Percentiles rank a stretch among this genome's conserved stretches.
Evolutionary conservation across 2,329 filamentous ascomycete species (phyloP).

Genomic region (Paecilomyces dactylethromorphus): DNA sequence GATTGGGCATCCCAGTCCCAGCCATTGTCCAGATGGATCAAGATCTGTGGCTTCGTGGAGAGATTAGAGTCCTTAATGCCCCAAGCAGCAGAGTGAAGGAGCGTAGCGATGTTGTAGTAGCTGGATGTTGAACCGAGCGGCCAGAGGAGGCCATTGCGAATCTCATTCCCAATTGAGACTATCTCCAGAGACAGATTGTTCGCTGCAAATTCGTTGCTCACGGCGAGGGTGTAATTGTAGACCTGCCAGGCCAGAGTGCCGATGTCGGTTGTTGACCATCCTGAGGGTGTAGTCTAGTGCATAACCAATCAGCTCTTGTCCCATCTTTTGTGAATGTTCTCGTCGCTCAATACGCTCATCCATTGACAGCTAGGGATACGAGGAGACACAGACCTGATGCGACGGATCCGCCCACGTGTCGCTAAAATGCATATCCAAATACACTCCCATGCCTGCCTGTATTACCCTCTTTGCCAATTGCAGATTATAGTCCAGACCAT

Average conservation of each 20-base stretch:
- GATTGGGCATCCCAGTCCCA: slow-evolving; percentile 63
- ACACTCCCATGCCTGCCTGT: slow-evolving; percentile 55
- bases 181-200: slow-evolving; percentile 53
- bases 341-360: too few relatives aligned
- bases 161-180: slow-evolving; percentile 69
- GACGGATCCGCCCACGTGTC: slow-evolving; percentile 66
- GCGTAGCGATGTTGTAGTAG: slow-evolving; percentile 54
- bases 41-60: slow-evolving; percentile 55
- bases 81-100: slow-evolving; percentile 58
- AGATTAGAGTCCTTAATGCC: slow-evolving; percentile 60
- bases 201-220: slow-evolving; percentile 54
- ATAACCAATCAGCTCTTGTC: neutral
- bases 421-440: slow-evolving; percentile 60
- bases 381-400: slow-evolving; percentile 44
- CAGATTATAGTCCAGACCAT: slow-evolving; percentile 65
- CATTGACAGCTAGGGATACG: neutral
- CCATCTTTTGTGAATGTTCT: neutral
- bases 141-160: slow-evolving; percentile 60
- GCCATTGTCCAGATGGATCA: slow-evolving; percentile 71
- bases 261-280: slow-evolving; percentile 55
- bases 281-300: slow-evolving; percentile 47
- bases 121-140: slow-evolving; percentile 53
- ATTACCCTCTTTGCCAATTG: slow-evolving; percentile 59
- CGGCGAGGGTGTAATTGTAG: slow-evolving; percentile 62
- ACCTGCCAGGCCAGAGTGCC: slow-evolving; percentile 54